Evolutionary conservation across 2,329 filamentous ascomycete genomes (phyloP), one percentile per base, ranked within the genome.

Genomic region (Alternaria novae-zelandiae): DNA sequence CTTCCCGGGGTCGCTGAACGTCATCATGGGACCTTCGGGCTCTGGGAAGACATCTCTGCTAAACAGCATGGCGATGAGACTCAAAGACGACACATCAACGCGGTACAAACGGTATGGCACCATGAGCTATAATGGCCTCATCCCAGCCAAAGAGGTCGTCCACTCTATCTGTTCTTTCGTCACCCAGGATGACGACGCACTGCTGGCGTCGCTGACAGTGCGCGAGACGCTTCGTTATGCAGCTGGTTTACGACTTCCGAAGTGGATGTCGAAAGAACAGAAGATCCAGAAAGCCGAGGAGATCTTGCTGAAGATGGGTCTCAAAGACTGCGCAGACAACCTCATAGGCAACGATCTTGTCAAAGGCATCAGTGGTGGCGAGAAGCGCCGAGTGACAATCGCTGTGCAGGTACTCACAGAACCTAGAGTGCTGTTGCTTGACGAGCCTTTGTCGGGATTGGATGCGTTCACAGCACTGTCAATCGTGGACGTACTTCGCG

Each of bases 21-120:
- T 93, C 23, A 91, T 94, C 67, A 93, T 94, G 91, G 91, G 91
- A 0, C 91, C 91, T 0, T 93, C 90, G 0, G 91, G 91, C 0
- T 90, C 88, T 49, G 91, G 91, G 1, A 94, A 94, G 77, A 93
- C 91, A 0, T 91, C 90, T 0, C 82, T 93, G 1, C 82, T 94
- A 11, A 93, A 92, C 72, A 85, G 89, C 2, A 91, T 94, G 86
- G 90, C 91, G 1, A 81, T 88, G 4, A 84, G 91, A 15, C 80
- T 94, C 5, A 86, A 88, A 25, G 88, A 87, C 60, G 88, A 87
- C 2, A 68, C 88, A 3, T 83, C 85, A 2, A 92, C 89, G 0
- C 85, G 84, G 59, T 94, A 94, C 71, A 83, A 81, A 5, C 82
- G 86, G 3, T 83, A 82, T 6, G 91, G 91, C 0, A 85, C 83